Conservation (phyloP, 192 early-diverging fungal species). For the Backusella macrospora region DNA sequence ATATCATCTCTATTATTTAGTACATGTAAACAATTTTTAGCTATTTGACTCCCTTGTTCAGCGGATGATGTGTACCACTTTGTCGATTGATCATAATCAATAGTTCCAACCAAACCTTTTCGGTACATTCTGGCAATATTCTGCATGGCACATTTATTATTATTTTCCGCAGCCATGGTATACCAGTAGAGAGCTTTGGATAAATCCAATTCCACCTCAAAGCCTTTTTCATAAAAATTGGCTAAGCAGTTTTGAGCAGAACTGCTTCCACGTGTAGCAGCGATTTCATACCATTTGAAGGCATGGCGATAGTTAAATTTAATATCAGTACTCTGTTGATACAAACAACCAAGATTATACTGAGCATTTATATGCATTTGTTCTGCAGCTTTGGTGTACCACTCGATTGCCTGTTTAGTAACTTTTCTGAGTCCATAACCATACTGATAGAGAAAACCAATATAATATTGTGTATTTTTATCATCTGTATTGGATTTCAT, state of each 20-base stretch:
- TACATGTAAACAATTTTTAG: not conserved
- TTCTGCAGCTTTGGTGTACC: not conserved
- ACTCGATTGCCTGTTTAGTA: not conserved
- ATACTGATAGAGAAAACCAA: not conserved
- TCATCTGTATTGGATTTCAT: not conserved
- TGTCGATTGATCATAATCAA: not conserved
- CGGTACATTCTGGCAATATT: not conserved
- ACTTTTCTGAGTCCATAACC: too few relatives aligned
- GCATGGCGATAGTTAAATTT: too few relatives aligned
- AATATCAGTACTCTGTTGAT: not conserved
- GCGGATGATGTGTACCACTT: not conserved
- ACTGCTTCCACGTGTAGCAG: too few relatives aligned
- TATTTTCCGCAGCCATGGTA: not conserved
- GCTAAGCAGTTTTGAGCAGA: too few relatives aligned
- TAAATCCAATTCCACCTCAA: not conserved
- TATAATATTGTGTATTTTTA: too few relatives aligned
- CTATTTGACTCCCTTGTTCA: not conserved
- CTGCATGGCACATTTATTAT: not conserved
- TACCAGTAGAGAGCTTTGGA: not conserved
- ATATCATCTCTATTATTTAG: not conserved
- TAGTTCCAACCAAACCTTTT: not conserved
- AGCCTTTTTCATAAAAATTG: too few relatives aligned
- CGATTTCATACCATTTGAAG: too few relatives aligned
- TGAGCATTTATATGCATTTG: not conserved
- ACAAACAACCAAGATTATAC: not conserved